Base-by-base conservation (phyloP, 805 yeast species). In the Diddensiella santjacobensis region DNA sequence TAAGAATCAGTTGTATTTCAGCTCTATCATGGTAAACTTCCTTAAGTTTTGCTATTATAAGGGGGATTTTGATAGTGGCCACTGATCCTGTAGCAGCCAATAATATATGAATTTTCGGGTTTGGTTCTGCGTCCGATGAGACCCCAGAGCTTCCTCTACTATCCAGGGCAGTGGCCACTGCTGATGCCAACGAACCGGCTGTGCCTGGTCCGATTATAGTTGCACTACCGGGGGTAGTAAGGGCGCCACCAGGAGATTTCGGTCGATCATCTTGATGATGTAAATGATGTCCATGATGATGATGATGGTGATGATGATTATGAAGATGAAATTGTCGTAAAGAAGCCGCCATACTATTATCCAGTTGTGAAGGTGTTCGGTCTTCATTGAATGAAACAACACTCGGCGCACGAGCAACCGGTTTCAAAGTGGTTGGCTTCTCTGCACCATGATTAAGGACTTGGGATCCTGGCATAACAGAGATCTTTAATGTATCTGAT, bases 11-110 rank as follows among this genome's bases (percentile, higher is more conserved):
- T 66, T 90, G 96, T 52, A 90, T 86, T 2, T 89, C 81, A 2
- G 89, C 83, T 50, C 80, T 81, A 42, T 80, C 79, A 4, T 70
- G 79, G 66, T 86, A 91, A 4, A 84, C 74, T 64, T 87, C 87
- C 63, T 83, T 84, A 43, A 93, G 73, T 64, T 88, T 87, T 61
- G 84, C 95, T 55, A 93, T 87, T 35, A 93, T 88, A 55, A 84
- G 66, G 0, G 96, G 96, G 19, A 93, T 83, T 65, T 93, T 93
- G 54, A 93, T 88, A 2, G 98, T 87, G 3, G 99, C 99, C 2
- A 93, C 97, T 1, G 96, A 86, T 1, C 99, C 99, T 1, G 98
- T 87, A 17, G 95, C 95, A 17, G 95, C 99, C 38, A 93, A 72
- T 49, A 93, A 71, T 39, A 93, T 82, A 65, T 93, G 99, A 48